These are phyloP conservation scores for Xylaria palmicola DNA, from an alignment of 495 filamentous ascomycete genomes.

Conservation along the genomic window DNA sequence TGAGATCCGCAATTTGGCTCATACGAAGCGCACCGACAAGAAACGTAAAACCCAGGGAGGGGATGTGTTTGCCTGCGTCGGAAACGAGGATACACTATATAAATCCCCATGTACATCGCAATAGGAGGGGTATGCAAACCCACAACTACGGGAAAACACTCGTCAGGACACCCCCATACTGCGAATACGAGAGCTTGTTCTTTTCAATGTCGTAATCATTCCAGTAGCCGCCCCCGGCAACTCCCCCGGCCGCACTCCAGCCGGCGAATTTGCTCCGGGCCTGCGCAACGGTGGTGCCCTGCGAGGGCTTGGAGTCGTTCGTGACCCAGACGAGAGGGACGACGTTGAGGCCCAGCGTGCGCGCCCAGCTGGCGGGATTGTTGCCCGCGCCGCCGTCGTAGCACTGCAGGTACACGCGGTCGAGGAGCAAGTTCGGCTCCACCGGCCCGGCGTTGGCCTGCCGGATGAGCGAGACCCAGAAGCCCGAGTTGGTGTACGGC, in stretches of 20 bases:
- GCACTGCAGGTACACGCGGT: slow-evolving; percentile 42
- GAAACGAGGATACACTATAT: too few relatives aligned
- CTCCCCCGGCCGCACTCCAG: slow-evolving; percentile 30
- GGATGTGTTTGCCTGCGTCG: too few relatives aligned
- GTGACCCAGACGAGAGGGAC: slow-evolving; percentile 45
- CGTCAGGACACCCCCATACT: slow-evolving; percentile 34
- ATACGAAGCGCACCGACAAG: too few relatives aligned
- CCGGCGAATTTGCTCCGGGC: slow-evolving; percentile 30
- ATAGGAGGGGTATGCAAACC: neutral
- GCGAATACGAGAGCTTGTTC: slow-evolving; percentile 40
- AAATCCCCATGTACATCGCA: too few relatives aligned
- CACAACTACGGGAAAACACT: slow-evolving; percentile 32
- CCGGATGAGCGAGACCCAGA: slow-evolving; percentile 32
- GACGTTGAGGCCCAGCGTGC: slow-evolving; percentile 37
- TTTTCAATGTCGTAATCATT: slow-evolving; percentile 50
- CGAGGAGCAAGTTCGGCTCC: slow-evolving; percentile 30
- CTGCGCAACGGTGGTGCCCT: slow-evolving; percentile 36
- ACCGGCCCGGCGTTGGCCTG: slow-evolving; percentile 30
- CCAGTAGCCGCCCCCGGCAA: slow-evolving; percentile 45
- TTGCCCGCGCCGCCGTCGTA: slow-evolving; percentile 44
- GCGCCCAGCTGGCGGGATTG: slow-evolving; percentile 37
- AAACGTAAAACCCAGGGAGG: too few relatives aligned
- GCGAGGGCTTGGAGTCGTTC: slow-evolving; percentile 44
- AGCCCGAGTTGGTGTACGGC: slow-evolving; percentile 39
- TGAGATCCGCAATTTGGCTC: too few relatives aligned